These are phyloP conservation scores for Pestalotiopsis sp. DNA, from an alignment of 2,329 filamentous ascomycete genomes.

Conservation along the genomic window DNA sequence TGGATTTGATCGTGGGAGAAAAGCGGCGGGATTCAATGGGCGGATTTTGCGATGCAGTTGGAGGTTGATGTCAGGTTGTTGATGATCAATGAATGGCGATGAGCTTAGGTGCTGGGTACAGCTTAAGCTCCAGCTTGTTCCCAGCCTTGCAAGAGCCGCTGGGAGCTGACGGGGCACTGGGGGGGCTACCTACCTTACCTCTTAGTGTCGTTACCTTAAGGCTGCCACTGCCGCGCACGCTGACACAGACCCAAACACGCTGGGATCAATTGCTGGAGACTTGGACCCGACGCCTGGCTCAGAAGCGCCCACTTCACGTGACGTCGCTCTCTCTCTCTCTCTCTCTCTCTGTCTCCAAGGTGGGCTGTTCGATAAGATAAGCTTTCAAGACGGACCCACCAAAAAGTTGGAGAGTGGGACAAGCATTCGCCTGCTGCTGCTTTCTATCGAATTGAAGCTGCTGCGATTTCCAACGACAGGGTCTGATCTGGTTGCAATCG, in stretches of 20 bases:
- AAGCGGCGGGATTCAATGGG: not conserved
- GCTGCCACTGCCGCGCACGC: slow-evolving; percentile 8
- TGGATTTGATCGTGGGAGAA: not conserved
- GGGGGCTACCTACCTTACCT: not conserved
- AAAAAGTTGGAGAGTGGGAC: slow-evolving; percentile 15
- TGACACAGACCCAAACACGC: not conserved
- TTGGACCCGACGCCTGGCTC: not conserved
- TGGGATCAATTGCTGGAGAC: not conserved
- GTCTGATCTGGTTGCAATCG: not conserved
- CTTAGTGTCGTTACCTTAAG: not conserved
- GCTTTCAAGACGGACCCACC: not conserved
- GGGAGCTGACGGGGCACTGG: not conserved
- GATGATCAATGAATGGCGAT: not conserved
- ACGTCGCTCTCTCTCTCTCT: not conserved
- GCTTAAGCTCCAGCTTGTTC: slow-evolving; percentile 5
- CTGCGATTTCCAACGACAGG: not conserved
- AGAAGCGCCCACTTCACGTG: not conserved
- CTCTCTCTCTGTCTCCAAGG: too few species aligned
- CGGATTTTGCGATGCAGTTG: not conserved
- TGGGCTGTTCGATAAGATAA: slow-evolving; percentile 11
- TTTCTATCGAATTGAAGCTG: not conserved
- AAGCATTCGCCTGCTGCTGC: not conserved
- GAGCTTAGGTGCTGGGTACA: not conserved
- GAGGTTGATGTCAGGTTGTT: slow-evolving; percentile 1
- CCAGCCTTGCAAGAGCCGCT: slow-evolving; percentile 15